Conservation (phyloP, 352 stramenopile genomes). For the Globisporangium spinosum region DNA sequence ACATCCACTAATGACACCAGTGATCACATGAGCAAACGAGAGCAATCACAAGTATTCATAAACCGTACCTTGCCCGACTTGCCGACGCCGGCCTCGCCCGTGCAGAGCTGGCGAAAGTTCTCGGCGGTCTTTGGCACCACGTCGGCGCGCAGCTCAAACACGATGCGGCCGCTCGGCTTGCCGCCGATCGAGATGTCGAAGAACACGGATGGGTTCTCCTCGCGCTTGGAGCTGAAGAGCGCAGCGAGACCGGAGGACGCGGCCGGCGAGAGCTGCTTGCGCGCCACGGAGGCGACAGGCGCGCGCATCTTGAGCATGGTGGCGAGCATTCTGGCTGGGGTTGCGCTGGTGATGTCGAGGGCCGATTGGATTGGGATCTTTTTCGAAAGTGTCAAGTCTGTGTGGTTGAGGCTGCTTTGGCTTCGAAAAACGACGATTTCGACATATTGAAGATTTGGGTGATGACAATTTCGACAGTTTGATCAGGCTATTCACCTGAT, state of each 20-base stretch:
- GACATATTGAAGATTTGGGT: neutral
- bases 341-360: neutral
- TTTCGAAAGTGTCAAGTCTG: neutral
- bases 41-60: neutral
- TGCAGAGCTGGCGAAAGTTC: constrained; percentile 98
- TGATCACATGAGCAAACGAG: neutral
- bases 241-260: constrained; percentile 13
- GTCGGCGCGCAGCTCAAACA: constrained; percentile 92
- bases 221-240: constrained; percentile 58
- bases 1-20: neutral
- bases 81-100: constrained; percentile 93
- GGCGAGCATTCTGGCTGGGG: constrained; percentile 14
- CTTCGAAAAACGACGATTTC: neutral
- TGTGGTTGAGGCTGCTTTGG: neutral
- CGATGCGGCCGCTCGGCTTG: constrained; percentile 74
- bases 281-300: constrained; percentile 12
- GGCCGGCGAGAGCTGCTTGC: constrained; percentile 16
- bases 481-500: no score
- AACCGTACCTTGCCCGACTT: constrained; percentile 47
- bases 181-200: constrained; percentile 97
- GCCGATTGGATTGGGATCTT: constrained; percentile 7
- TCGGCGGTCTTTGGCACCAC: constrained; percentile 97
- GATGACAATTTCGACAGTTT: neutral
- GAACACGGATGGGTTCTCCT: constrained; percentile 91
- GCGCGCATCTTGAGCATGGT: constrained; percentile 32